Percentiles rank a stretch among this genome's conserved stretches.
These are phyloP conservation scores for Aspergillus novofumigatus DNA, from an alignment of 2,329 filamentous ascomycete genomes.

Conservation along the genomic window DNA sequence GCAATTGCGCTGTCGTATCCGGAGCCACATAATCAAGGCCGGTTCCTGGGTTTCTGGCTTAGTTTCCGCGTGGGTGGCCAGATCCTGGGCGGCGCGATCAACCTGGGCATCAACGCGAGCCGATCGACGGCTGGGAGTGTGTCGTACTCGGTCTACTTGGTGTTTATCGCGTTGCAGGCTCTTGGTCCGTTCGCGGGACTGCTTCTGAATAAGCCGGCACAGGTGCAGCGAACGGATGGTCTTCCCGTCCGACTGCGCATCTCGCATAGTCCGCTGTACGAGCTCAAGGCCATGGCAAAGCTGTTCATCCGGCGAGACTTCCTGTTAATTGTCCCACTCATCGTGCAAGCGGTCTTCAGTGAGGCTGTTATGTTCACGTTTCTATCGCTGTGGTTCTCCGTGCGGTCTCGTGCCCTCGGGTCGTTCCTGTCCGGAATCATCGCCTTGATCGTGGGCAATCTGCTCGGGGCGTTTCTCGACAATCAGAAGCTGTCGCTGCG, in stretches of 20 bases:
- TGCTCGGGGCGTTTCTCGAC: conserved; percentile 64
- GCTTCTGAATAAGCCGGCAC: conserved; percentile 56
- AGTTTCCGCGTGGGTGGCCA: conserved; percentile 59
- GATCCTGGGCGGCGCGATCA: conserved; percentile 68
- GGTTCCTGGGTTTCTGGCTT: conserved; percentile 66
- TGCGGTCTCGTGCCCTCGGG: conserved; percentile 64
- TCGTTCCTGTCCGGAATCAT: conserved; percentile 68
- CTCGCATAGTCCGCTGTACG: conserved; percentile 51
- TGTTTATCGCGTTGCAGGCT: conserved; percentile 69
- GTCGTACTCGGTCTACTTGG: conserved; percentile 63
- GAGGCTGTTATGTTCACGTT: conserved; percentile 73
- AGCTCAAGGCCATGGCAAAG: conserved; percentile 57
- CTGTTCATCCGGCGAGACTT: conserved; percentile 60
- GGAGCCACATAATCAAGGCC: conserved; percentile 63
- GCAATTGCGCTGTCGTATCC: conserved; percentile 70
- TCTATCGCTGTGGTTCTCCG: conserved; percentile 63
- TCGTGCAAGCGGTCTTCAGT: conserved; percentile 66
- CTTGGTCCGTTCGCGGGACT: conserved; percentile 61
- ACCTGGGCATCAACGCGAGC: conserved; percentile 61
- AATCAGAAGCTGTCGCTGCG: conserved; percentile 52
- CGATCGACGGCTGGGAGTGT: conserved; percentile 59
- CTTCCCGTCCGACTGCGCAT: conserved; percentile 59
- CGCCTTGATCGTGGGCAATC: conserved; percentile 61
- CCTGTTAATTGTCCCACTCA: conserved; percentile 62
- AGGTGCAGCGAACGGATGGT: conserved; percentile 64